phyloP scores from a whole-genome alignment of 306 rosid species.

The Psophocarpus tetragonolobus region DNA sequence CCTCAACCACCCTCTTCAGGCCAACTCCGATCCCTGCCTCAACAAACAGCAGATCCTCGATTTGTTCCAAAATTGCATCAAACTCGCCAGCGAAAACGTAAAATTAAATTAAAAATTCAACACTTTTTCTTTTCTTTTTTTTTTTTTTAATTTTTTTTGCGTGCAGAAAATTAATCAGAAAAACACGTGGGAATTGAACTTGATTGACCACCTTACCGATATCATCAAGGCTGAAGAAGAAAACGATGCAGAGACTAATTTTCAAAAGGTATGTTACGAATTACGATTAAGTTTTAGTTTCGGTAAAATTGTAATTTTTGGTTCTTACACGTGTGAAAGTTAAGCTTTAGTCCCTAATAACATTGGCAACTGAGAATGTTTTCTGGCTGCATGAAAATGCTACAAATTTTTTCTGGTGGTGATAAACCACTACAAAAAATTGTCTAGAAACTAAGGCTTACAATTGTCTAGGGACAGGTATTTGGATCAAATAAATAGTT shows the following conservation, averaged over 20 bases:
- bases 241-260: slow-evolving; percentile 79
- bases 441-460: too few species aligned
- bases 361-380: too few species aligned
- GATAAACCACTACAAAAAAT: too few species aligned
- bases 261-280: slow-evolving; percentile 71
- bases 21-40: slow-evolving; percentile 51
- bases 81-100: slow-evolving; percentile 97
- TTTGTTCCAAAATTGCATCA: slow-evolving; percentile 93
- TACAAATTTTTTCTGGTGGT: too few species aligned
- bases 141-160: neutral
- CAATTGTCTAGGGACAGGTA: too few species aligned
- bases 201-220: slow-evolving; percentile 91
- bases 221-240: slow-evolving; percentile 83
- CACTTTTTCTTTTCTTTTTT: neutral
- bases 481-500: too few species aligned
- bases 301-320: too few species aligned
- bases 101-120: neutral
- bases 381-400: too few species aligned
- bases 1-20: slow-evolving; percentile 27
- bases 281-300: neutral
- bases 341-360: too few species aligned
- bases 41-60: slow-evolving; percentile 84
- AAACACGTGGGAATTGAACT: slow-evolving; percentile 91
- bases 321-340: too few species aligned
- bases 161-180: slow-evolving; percentile 97